A percentile compares a stretch with the other conserved stretches of the same genome.
These are phyloP conservation scores for Sarocladium oryzae DNA, from an alignment of 2,329 filamentous ascomycete genomes.

Conservation along the genomic window DNA sequence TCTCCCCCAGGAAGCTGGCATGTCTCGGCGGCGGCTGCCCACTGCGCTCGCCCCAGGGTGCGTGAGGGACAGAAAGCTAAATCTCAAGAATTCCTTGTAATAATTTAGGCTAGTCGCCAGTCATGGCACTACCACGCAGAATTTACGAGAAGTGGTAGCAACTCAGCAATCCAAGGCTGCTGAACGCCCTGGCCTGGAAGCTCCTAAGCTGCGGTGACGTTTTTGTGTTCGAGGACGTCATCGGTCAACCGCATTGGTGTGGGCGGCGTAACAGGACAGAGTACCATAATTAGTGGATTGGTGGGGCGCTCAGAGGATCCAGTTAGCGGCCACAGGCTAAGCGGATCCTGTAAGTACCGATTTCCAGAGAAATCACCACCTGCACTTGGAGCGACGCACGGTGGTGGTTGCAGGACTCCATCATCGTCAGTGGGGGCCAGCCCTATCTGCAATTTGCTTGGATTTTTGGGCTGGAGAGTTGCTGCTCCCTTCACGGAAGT, in stretches of 20 bases:
- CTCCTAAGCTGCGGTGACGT: slow-evolving; percentile 5
- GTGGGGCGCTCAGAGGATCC: neutral
- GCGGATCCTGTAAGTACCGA: slow-evolving; percentile 5
- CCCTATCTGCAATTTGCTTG: too few species aligned
- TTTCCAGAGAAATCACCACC: neutral
- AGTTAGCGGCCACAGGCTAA: neutral
- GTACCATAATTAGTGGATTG: neutral
- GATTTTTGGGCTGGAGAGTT: too few species aligned
- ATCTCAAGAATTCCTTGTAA: neutral
- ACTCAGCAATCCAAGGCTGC: neutral
- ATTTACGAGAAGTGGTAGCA: too few species aligned
- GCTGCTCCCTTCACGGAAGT: too few species aligned
- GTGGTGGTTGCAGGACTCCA: too few species aligned
- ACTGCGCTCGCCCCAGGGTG: slow-evolving; percentile 2
- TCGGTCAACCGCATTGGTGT: neutral
- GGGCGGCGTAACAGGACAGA: too few species aligned
- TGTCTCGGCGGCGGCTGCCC: slow-evolving; percentile 4
- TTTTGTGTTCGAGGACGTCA: slow-evolving; percentile 7
- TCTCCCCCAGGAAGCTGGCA: neutral
- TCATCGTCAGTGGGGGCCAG: too few species aligned
- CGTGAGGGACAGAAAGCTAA: neutral
- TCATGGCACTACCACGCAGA: too few species aligned
- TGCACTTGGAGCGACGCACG: too few species aligned
- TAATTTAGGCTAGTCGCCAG: too few species aligned
- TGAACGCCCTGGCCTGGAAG: neutral